Conservation (phyloP, 768 basidiomycete species). For the Termitomyces sp. region DNA sequence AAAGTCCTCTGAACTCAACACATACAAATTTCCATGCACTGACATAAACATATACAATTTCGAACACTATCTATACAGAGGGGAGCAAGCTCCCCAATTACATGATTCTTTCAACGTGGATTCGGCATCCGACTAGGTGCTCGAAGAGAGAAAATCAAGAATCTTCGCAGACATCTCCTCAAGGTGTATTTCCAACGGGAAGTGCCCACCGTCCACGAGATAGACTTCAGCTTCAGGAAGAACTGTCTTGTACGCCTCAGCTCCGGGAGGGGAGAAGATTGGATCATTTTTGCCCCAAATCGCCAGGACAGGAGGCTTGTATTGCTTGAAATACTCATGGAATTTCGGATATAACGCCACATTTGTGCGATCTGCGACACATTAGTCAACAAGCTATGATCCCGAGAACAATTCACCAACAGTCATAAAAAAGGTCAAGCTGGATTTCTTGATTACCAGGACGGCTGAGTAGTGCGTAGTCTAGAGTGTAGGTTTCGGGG, state of each 20-base stretch:
- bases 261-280: constrained; percentile 40
- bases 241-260: constrained; percentile 38
- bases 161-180: constrained; percentile 30
- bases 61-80: too few relatives aligned
- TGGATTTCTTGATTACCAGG: constrained; percentile 39
- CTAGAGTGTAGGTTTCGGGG: constrained; percentile 36
- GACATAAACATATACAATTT: too few relatives aligned
- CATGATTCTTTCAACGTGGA: too few relatives aligned
- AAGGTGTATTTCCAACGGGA: constrained; percentile 38
- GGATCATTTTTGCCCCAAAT: constrained; percentile 46
- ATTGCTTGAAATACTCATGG: constrained; percentile 37
- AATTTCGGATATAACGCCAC: constrained; percentile 38
- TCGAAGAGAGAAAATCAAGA: constrained; percentile 22
- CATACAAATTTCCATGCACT: too few relatives aligned
- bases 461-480: constrained; percentile 35
- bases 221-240: constrained; percentile 32
- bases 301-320: constrained; percentile 37
- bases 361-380: constrained; percentile 35
- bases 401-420: constrained; percentile 5
- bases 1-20: too few relatives aligned
- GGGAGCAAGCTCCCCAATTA: too few relatives aligned
- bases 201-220: constrained; percentile 43
- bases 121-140: background rate
- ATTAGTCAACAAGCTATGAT: background rate
- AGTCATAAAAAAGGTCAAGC: constrained; percentile 35